Evolutionary conservation across 805 yeast genomes (phyloP).

Genomic region (Wickerhamia fluorescens): DNA sequence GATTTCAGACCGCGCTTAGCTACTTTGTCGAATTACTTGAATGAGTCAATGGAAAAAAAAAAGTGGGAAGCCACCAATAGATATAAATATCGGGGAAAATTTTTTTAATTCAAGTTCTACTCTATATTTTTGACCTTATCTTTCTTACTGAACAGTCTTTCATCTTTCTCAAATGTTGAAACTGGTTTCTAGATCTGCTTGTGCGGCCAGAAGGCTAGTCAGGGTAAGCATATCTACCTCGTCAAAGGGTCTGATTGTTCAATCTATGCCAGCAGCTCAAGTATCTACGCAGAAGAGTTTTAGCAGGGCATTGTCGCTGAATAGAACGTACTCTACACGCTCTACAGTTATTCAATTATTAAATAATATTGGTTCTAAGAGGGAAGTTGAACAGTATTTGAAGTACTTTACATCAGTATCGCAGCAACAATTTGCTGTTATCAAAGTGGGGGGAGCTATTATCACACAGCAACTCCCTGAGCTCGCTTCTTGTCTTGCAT

Average conservation of each 20-base stretch:
- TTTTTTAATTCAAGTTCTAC: too few relatives aligned
- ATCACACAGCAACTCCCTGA: constrained; percentile 92
- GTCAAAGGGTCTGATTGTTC: too few relatives aligned
- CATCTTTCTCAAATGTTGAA: constrained; percentile 11
- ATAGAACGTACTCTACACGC: constrained; percentile 53
- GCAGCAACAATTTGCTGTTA: constrained; percentile 95
- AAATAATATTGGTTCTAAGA: constrained; percentile 93
- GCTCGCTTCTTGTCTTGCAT: constrained; percentile 91
- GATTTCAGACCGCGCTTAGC: constrained; percentile 38
- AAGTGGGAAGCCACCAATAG: too few relatives aligned
- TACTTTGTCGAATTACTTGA: constrained; percentile 22
- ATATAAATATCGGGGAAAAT: too few relatives aligned
- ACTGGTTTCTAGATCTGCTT: constrained; percentile 9
- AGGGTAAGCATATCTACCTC: too few relatives aligned
- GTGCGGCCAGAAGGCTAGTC: constrained; percentile 4
- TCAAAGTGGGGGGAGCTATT: constrained; percentile 98
- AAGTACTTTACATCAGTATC: constrained; percentile 94
- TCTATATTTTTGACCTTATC: too few relatives aligned
- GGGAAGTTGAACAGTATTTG: constrained; percentile 96
- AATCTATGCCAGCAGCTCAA: constrained; percentile 11
- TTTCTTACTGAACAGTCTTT: too few relatives aligned
- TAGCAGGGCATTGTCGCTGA: constrained; percentile 1
- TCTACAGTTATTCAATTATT: constrained; percentile 92
- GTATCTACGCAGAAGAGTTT: constrained; percentile 9
- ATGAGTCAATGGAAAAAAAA: constrained; percentile 8